Evolutionary conservation across 805 yeast species (phyloP), one percentile per base, ranked within the genome.

Genomic region (Vanderwaltozyma yarrowii): DNA sequence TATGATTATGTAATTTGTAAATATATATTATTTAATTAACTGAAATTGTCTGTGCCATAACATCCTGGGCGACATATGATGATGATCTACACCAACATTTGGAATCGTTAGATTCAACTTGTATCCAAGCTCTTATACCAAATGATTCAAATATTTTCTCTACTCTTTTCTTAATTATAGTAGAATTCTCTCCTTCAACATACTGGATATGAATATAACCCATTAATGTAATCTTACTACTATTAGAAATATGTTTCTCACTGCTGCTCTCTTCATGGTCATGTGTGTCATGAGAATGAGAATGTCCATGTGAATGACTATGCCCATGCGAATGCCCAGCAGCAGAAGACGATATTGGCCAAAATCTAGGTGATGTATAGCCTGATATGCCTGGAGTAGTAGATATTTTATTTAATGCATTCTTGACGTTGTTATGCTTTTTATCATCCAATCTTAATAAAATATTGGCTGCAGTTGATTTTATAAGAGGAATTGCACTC

Each of bases 191-290:
- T 2, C 84, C 88, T 10, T 67, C 69, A 5, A 56, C 51, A 43
- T 72, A 75, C 55, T 85, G 95, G 10, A 89, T 70, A 54, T 92
- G 97, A 12, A 89, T 69, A 47, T 80, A 82, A 1, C 98, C 98
- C 3, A 78, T 67, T 17, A 82, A 56, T 19, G 63, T 61, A 15
- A 18, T 45, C 35, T 35, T 53, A 41, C 45, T 44, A 26, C 52
- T 48, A 5, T 42, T 40, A 33, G 52, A 56, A 1, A n/a, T n/a
- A n/a, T n/a, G n/a, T n/a, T n/a, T n/a, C n/a, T n/a, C n/a, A n/a
- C n/a, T n/a, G n/a, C n/a, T n/a, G n/a, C n/a, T n/a, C n/a, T 51
- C 49, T 11, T 40, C 45, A 36, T 53, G 50, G 1, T 30, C 43
- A 18, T 40, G 39, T 8, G 28, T 37, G 21, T 36, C 44, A 30